Evolutionary conservation across 1,284 basidiomycete genomes (phyloP).

Genomic region (Singerocomus inundabilis): DNA sequence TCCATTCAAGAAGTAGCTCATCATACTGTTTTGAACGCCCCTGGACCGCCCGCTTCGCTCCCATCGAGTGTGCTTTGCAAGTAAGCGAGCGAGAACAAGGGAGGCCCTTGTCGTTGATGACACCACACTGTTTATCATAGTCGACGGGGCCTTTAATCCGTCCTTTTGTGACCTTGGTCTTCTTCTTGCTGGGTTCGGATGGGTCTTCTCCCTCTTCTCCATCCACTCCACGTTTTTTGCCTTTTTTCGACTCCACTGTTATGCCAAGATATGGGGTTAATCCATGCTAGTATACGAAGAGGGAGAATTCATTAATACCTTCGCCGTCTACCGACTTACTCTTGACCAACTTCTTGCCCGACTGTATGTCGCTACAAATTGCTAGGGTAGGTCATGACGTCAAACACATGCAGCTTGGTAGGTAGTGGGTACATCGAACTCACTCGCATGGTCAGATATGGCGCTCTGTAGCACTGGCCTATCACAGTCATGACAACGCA

Average conservation of each 20-base stretch:
- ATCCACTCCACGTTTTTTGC: conserved; percentile 73
- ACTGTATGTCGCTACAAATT: conserved; percentile 35
- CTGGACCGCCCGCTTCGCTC: conserved; percentile 89
- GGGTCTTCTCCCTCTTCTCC: conserved; percentile 62
- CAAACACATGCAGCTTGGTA: neutral
- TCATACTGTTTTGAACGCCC: conserved; percentile 88
- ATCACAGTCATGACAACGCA: conserved; percentile 74
- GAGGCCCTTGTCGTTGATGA: conserved; percentile 93
- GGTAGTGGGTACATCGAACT: conserved; percentile 23
- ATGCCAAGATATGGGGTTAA: conserved; percentile 9
- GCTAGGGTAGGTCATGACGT: conserved; percentile 17
- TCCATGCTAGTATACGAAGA: conserved; percentile 5
- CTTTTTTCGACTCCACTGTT: conserved; percentile 34
- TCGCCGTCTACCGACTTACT: conserved; percentile 43
- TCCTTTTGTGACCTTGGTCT: conserved; percentile 72
- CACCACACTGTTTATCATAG: conserved; percentile 93
- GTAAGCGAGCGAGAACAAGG: conserved; percentile 97
- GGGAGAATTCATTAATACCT: conserved; percentile 32
- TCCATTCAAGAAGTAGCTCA: conserved; percentile 89
- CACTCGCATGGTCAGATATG: conserved; percentile 75
- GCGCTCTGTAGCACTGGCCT: conserved; percentile 77
- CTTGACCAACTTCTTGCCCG: conserved; percentile 35
- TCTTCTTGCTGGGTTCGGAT: conserved; percentile 67
- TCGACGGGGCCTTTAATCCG: conserved; percentile 85
- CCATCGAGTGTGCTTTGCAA: conserved; percentile 98